Base-by-base conservation (phyloP, 306 rosid species). In the Dalbergia cochinchinensis region DNA sequence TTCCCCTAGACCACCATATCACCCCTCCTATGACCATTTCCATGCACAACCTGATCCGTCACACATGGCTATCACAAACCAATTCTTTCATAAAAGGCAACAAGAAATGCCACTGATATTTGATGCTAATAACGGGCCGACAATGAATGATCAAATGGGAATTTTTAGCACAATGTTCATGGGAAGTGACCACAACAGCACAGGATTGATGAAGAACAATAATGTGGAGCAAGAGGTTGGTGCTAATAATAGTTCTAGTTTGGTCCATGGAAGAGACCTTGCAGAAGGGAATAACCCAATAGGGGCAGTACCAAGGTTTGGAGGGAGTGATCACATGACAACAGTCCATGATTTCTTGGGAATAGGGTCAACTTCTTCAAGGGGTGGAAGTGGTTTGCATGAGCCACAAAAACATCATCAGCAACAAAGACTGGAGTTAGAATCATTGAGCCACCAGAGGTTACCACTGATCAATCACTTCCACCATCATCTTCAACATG, bases 261-360 rank as follows among this genome's bases (percentile, higher is more conserved):
- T 72, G 82, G 58, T 51, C 58, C 60, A 54, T 54, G 60, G 20
- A 54, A 54, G 60, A 7, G 60, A 54, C 26, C 8, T 54, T 54
- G 60, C 10, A 54, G 60, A 54, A 54, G 26, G 60, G 20, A 54
- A 50, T 50, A 50, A 54, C 60, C 60, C 7, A 54, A 54, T 54
- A 26, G 60, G 60, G 60, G 0, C 60, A 54, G 41, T 37, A 0
- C 60, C 60, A 54, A 16, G 20, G 20, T 54, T 54, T 54, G 60
- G 26, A n/a, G 60, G 19, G 11, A 54, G 60, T n/a, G 12, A n/a
- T 5, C 85, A 82, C 20, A 83, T 77, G 86, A 70, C 83, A 26
- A 86, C 80, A 11, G 80, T 90, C 7, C 83, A 78, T 22, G 94
- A 92, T 65, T 90, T 92, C 73, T 77, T 92, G 83, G 95, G 97